phyloP scores from a whole-genome alignment of 1,284 basidiomycete genomes.

The Ceratobasidium sp. region DNA sequence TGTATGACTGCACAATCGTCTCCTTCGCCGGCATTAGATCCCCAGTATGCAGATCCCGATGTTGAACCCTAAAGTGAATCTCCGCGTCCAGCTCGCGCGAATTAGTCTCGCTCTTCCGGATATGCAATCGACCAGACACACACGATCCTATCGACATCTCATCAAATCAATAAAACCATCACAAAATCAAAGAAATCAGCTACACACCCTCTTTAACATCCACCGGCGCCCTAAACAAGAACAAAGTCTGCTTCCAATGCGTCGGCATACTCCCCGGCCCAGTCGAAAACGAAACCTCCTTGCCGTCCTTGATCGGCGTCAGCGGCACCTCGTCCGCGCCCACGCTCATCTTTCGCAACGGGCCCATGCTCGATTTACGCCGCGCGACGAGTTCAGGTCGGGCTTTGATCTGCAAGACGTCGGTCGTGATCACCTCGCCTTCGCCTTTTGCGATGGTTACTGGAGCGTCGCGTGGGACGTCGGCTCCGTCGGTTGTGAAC shows the following conservation, averaged over 20 bases:
- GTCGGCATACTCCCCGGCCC: constrained; percentile 89
- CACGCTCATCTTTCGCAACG: constrained; percentile 40
- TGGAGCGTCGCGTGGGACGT: constrained; percentile 64
- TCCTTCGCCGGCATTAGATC: constrained; percentile 57
- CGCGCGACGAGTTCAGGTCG: constrained; percentile 45
- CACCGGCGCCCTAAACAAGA: constrained; percentile 87
- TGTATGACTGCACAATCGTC: constrained; percentile 80
- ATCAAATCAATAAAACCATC: constrained; percentile 24
- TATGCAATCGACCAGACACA: constrained; percentile 86
- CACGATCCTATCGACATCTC: constrained; percentile 68
- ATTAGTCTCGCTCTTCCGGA: constrained; percentile 85
- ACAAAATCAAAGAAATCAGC: not conserved
- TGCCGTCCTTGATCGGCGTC: constrained; percentile 40
- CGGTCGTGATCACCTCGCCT: constrained; percentile 50
- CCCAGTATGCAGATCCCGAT: constrained; percentile 51
- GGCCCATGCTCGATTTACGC: constrained; percentile 44
- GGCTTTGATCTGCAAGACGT: constrained; percentile 48
- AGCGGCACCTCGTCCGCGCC: constrained; percentile 8
- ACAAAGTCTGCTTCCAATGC: constrained; percentile 99
- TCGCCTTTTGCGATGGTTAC: constrained; percentile 47
- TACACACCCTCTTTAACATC: constrained; percentile 76
- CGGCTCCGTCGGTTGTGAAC: constrained; percentile 77
- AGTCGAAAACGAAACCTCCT: constrained; percentile 70
- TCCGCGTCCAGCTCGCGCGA: constrained; percentile 92
- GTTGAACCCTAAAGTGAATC: constrained; percentile 82